A percentile compares a stretch with the other conserved stretches of the same genome.
Conservation (phyloP, 2,329 filamentous ascomycete species). For the Zasmidium citrigriseum region DNA sequence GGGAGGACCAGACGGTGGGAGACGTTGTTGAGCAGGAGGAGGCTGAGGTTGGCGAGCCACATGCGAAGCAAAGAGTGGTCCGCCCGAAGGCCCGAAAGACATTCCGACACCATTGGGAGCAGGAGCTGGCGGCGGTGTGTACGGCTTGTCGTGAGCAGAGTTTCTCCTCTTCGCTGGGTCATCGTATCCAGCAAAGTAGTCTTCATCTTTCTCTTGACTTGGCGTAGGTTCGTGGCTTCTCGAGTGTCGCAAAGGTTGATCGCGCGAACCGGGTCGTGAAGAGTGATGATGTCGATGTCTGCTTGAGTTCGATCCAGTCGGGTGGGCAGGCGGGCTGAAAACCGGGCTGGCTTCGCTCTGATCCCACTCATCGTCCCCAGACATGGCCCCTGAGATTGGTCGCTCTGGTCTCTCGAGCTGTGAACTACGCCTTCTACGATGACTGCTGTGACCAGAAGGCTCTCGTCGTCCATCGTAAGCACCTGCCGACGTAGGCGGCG, state of each 20-base stretch:
- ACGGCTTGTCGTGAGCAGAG: conserved; percentile 22
- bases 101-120: conserved; percentile 23
- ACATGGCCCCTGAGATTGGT: conserved; percentile 11
- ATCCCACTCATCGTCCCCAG: conserved; percentile 20
- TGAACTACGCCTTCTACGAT: conserved; percentile 18
- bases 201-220: conserved; percentile 32
- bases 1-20: conserved; percentile 12
- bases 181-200: conserved; percentile 22
- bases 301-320: conserved; percentile 18
- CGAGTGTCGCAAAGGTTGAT: conserved; percentile 41
- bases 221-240: conserved; percentile 45
- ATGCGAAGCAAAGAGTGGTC: conserved; percentile 45
- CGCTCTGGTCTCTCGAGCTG: conserved; percentile 18
- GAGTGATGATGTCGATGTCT: conserved; percentile 16
- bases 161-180: conserved; percentile 18
- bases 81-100: conserved; percentile 46
- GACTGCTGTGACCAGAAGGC: conserved; percentile 17
- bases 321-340: conserved; percentile 13
- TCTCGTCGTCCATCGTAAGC: conserved; percentile 18
- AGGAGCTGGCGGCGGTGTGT: conserved; percentile 20
- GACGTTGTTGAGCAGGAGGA: conserved; percentile 9
- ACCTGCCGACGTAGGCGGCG: conserved; percentile 11
- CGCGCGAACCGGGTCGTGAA: conserved; percentile 16
- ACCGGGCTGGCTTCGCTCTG: conserved; percentile 17
- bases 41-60: conserved; percentile 20